Conservation (phyloP, 169 alveolate species). For the Sarcocystis neurona region DNA sequence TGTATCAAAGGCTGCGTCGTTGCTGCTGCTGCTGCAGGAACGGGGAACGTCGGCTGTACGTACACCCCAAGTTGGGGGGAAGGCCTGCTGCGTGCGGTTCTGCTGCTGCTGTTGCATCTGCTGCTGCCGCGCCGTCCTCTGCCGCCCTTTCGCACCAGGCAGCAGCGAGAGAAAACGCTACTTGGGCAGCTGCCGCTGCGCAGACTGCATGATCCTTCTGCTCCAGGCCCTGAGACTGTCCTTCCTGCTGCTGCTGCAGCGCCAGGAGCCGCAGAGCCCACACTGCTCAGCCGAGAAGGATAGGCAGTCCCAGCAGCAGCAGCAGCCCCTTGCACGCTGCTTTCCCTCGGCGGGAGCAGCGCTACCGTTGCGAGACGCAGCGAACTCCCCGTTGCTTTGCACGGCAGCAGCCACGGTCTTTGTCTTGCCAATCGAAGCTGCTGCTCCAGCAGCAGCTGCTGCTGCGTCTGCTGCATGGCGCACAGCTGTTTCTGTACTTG, state of each 20-base stretch:
- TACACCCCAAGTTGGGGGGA: slow-evolving; percentile 26
- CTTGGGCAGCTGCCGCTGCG: slow-evolving; percentile 35
- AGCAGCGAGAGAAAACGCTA: slow-evolving; percentile 31
- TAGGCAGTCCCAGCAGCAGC: too few species aligned
- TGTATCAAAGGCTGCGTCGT: background rate
- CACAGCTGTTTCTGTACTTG: background rate
- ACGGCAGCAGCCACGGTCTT: slow-evolving; percentile 32
- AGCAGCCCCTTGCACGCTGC: too few species aligned
- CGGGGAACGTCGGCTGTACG: background rate
- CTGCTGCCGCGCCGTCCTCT: too few species aligned
- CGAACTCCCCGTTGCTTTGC: background rate
- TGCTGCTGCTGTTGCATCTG: slow-evolving; percentile 3
- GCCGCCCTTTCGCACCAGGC: background rate
- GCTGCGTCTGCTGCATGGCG: background rate
- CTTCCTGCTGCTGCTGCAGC: too few species aligned
- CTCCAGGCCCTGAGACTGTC: too few species aligned
- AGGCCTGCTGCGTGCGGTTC: background rate
- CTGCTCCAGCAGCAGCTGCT: slow-evolving; percentile 2
- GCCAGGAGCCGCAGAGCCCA: too few species aligned
- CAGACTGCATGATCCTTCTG: background rate
- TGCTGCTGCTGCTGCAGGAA: background rate
- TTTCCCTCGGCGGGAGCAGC: background rate
- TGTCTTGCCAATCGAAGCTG: too few species aligned
- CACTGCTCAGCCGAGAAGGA: too few species aligned
- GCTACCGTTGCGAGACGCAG: slow-evolving; percentile 21